phyloP scores from a whole-genome alignment of 352 stramenopile species.

The Phytophthora cactorum region DNA sequence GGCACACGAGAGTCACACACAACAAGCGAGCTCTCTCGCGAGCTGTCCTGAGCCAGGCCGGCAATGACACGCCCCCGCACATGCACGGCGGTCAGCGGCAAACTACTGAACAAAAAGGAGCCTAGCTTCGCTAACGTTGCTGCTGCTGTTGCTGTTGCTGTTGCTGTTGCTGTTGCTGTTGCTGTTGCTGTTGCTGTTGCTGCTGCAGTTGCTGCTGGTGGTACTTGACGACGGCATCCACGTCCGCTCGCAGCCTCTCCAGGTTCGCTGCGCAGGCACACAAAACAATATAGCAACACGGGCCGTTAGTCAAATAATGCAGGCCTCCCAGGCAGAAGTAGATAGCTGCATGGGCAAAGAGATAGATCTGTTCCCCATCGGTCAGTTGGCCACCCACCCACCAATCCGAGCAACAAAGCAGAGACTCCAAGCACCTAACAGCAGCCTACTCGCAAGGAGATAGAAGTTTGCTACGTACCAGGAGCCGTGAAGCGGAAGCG shows the following conservation, averaged over 20 bases:
- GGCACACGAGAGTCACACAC: neutral
- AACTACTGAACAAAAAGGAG: conserved; percentile 22
- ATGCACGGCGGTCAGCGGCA: neutral
- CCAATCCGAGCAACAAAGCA: neutral
- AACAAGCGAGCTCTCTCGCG: neutral
- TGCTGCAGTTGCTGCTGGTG: conserved; percentile 46
- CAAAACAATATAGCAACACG: conserved; percentile 5
- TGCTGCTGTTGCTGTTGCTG: conserved; percentile 42
- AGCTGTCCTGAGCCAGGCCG: neutral
- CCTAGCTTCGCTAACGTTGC: conserved; percentile 31
- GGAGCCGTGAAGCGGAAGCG: conserved; percentile 79
- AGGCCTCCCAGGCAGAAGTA: conserved; percentile 2
- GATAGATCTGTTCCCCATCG: neutral
- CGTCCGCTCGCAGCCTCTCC: conserved; percentile 44
- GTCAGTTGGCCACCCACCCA: neutral
- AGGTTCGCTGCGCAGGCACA: conserved; percentile 40
- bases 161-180: conserved; percentile 38
- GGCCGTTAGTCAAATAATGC: conserved; percentile 2
- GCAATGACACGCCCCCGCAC: no score
- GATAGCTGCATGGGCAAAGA: conserved; percentile 7
- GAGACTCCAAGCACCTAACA: neutral
- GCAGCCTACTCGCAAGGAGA: neutral
- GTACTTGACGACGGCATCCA: conserved; percentile 51
- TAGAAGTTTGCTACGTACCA: conserved; percentile 45
- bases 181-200: conserved; percentile 38